A percentile compares a stretch with the other conserved stretches of the same genome.
Evolutionary conservation across 2,329 filamentous ascomycete genomes (phyloP).

Genomic region (Sordariomycetes sp.): DNA sequence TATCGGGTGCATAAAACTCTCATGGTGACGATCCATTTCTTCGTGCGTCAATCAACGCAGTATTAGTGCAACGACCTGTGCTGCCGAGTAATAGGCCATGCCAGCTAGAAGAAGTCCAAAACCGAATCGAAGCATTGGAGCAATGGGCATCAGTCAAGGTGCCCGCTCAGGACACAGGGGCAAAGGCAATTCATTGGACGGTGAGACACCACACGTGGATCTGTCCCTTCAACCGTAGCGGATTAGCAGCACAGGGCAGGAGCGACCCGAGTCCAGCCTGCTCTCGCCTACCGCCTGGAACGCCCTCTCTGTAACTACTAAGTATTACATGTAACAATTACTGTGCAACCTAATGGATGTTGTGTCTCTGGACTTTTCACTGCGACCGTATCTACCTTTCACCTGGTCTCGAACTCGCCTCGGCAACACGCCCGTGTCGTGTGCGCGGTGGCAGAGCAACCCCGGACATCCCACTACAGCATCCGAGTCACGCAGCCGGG

Average conservation of each 20-base stretch:
- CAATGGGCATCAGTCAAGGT: neutral
- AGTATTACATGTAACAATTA: too few relatives aligned
- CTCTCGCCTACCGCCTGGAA: too few relatives aligned
- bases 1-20: too few relatives aligned
- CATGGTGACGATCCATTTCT: too few relatives aligned
- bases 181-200: neutral
- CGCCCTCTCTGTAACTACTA: neutral
- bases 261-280: too few relatives aligned
- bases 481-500: neutral
- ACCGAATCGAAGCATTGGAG: neutral
- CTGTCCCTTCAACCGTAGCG: too few relatives aligned
- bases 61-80: too few relatives aligned
- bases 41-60: too few relatives aligned
- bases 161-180: neutral
- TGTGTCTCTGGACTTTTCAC: neutral
- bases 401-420: neutral
- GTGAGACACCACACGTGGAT: too few relatives aligned
- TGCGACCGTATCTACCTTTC: neutral
- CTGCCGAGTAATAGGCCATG: too few relatives aligned
- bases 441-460: neutral
- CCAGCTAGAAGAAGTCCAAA: neutral
- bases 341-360: neutral
- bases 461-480: neutral
- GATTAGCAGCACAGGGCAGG: too few relatives aligned
- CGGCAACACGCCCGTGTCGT: neutral